These are phyloP conservation scores for Dryadomyces quercus-mongolicae DNA, from an alignment of 2,329 filamentous ascomycete genomes.

Conservation along the genomic window DNA sequence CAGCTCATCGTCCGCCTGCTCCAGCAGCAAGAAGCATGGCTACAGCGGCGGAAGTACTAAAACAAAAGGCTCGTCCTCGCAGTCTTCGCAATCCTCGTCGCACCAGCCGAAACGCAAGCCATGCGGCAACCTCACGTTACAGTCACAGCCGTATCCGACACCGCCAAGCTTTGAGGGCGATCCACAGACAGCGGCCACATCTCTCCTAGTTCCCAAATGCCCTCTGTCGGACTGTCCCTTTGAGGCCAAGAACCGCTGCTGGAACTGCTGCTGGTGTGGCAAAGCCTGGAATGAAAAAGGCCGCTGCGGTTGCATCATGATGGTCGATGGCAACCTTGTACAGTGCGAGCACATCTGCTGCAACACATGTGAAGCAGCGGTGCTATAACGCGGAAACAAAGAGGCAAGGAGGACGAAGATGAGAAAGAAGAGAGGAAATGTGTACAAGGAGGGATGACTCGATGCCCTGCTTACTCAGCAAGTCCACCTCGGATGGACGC, in stretches of 20 bases:
- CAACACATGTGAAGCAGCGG: constrained; percentile 29
- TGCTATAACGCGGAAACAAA: not conserved
- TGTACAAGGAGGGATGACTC: not conserved
- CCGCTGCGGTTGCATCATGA: constrained; percentile 40
- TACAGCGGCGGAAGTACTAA: constrained; percentile 5
- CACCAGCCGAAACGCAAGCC: constrained; percentile 13
- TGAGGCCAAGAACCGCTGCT: constrained; percentile 33
- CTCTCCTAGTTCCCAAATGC: constrained; percentile 26
- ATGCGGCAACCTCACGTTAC: constrained; percentile 30
- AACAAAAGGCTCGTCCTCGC: constrained; percentile 5
- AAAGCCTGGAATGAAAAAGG: constrained; percentile 38
- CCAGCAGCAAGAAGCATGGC: constrained; percentile 1
- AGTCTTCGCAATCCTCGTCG: constrained; percentile 2
- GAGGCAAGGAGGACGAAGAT: constrained; percentile 10
- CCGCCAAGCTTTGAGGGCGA: constrained; percentile 27
- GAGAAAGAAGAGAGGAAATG: too few species aligned
- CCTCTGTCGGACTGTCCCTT: constrained; percentile 36
- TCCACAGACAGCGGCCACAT: constrained; percentile 16
- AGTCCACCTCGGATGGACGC: too few species aligned
- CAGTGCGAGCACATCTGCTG: constrained; percentile 44
- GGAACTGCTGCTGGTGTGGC: constrained; percentile 46
- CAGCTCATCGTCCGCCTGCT: not conserved
- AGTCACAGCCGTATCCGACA: constrained; percentile 33
- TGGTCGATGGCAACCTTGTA: constrained; percentile 34
- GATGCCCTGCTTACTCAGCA: not conserved